A percentile compares a stretch with the other conserved stretches of the same genome.
Evolutionary conservation across 2,329 filamentous ascomycete genomes (phyloP).

Genomic region (Colletotrichum australisinense): DNA sequence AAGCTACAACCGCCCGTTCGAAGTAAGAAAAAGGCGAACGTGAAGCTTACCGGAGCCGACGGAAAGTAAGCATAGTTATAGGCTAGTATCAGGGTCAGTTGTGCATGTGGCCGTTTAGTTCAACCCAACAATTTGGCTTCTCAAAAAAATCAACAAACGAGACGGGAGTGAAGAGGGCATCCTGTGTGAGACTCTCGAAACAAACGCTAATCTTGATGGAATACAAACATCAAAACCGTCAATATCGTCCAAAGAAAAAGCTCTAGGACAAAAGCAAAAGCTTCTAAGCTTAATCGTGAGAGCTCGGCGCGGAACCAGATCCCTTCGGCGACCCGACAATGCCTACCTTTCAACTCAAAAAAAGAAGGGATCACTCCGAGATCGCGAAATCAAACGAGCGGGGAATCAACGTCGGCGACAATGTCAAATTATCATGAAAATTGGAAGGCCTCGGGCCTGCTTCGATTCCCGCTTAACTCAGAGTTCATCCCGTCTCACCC

Average conservation of each 20-base stretch:
- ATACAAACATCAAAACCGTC: not conserved
- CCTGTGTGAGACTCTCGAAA: not conserved
- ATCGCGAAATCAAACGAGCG: not conserved
- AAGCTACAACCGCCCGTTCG: too few relatives aligned
- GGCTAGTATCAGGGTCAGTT: not conserved
- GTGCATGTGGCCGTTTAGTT: not conserved
- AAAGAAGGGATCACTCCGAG: not conserved
- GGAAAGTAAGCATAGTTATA: not conserved
- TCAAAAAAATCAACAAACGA: not conserved
- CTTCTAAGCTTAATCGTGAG: not conserved
- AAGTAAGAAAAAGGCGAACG: not conserved
- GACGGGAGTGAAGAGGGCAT: not conserved
- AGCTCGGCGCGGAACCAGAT: slow-evolving; percentile 25
- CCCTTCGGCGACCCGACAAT: not conserved
- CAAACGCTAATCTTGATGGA: not conserved
- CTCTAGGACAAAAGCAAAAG: not conserved
- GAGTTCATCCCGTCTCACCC: not conserved
- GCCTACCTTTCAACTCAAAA: not conserved
- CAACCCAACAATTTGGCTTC: not conserved
- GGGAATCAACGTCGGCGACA: not conserved
- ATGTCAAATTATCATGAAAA: not conserved
- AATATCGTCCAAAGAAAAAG: not conserved
- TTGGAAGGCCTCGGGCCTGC: too few relatives aligned
- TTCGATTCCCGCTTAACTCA: not conserved
- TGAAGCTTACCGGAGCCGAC: not conserved